Evolutionary conservation across 192 early-diverging fungal species (phyloP).

Genomic region (Rhizophlyctis rosea): DNA sequence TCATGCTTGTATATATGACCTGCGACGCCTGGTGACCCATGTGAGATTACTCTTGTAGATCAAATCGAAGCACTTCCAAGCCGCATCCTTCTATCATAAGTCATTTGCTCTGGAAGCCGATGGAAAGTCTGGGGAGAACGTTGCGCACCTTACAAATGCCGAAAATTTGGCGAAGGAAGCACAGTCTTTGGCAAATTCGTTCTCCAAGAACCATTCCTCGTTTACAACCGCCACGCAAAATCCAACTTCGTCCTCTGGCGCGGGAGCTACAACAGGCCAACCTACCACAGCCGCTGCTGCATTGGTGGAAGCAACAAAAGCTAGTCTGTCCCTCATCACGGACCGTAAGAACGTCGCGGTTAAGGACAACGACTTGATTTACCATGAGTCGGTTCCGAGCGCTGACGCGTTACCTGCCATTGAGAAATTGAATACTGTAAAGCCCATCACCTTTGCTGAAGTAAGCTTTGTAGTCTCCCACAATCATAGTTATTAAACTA

Average conservation of each 20-base stretch:
- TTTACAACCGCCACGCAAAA: constrained; percentile 57
- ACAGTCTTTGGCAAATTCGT: constrained; percentile 66
- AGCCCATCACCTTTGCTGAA: constrained; percentile 72
- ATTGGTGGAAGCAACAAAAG: constrained; percentile 72
- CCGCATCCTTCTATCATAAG: constrained; percentile 84
- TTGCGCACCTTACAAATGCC: constrained; percentile 73
- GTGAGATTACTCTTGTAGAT: constrained; percentile 44
- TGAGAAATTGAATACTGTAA: constrained; percentile 84
- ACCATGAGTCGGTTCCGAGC: constrained; percentile 82
- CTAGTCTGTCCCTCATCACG: constrained; percentile 57
- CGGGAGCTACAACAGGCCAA: constrained; percentile 21
- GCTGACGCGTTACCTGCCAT: constrained; percentile 74
- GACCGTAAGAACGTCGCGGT: constrained; percentile 69
- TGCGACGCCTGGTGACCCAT: background rate
- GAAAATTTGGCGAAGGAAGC: constrained; percentile 85
- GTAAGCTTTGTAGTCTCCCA: constrained; percentile 24
- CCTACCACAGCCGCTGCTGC: constrained; percentile 61
- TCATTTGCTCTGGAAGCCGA: constrained; percentile 73
- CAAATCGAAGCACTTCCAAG: constrained; percentile 85
- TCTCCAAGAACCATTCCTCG: constrained; percentile 58
- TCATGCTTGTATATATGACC: background rate
- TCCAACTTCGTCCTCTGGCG: constrained; percentile 28
- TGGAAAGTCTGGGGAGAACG: constrained; percentile 79
- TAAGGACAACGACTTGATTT: constrained; percentile 95
- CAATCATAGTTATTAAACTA: too few species aligned